phyloP scores from a whole-genome alignment of 1,139 yeast species.

The Taiozyma sp. region DNA sequence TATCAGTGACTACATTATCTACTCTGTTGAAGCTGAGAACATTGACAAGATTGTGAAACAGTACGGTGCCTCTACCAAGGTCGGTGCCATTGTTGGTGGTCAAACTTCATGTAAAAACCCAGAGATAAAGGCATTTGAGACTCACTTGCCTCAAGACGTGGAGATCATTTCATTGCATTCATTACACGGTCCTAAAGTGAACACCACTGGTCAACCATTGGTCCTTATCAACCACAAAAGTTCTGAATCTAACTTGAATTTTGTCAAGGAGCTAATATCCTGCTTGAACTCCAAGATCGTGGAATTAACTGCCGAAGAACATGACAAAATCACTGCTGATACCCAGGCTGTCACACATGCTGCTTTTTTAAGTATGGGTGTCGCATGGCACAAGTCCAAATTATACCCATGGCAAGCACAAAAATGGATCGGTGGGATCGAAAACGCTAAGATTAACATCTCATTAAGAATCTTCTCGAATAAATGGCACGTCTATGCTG shows the following conservation, averaged over 20 bases:
- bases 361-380: constrained; percentile 94
- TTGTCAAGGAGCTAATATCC: constrained; percentile 61
- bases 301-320: constrained; percentile 76
- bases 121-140: constrained; percentile 83
- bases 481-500: constrained; percentile 98
- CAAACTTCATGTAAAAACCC: constrained; percentile 95
- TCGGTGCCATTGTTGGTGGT: constrained; percentile 94
- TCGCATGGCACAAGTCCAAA: constrained; percentile 82
- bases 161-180: constrained; percentile 88
- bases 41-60: constrained; percentile 63
- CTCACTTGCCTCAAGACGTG: constrained; percentile 66
- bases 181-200: constrained; percentile 89
- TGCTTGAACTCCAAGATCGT: constrained; percentile 79
- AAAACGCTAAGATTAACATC: constrained; percentile 92
- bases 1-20: constrained; percentile 73
- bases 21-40: constrained; percentile 87
- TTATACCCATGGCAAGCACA: constrained; percentile 93
- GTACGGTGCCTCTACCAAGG: constrained; percentile 86
- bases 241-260: constrained; percentile 44
- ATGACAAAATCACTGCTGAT: constrained; percentile 93
- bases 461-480: constrained; percentile 86
- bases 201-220: constrained; percentile 87
- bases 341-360: constrained; percentile 99
- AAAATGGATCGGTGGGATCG: constrained; percentile 89
- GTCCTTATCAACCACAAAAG: constrained; percentile 80